phyloP scores from a whole-genome alignment of 139 green algal genomes.

The Limnomonas spitsbergensis region DNA sequence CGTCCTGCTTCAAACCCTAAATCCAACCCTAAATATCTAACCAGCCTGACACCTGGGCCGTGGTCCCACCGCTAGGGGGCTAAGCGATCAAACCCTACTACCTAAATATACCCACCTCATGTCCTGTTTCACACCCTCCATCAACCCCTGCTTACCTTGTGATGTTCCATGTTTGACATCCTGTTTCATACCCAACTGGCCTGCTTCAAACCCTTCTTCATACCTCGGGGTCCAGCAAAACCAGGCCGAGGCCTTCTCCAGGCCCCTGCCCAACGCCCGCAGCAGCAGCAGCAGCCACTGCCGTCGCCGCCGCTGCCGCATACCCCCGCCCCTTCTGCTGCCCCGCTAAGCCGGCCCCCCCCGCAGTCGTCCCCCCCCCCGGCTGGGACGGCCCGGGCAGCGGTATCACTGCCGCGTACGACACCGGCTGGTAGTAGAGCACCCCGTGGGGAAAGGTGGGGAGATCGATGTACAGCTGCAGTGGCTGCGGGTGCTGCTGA shows the following conservation, averaged over 20 bases:
- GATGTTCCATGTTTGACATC: too few species aligned
- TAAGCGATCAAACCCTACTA: too few species aligned
- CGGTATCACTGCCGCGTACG: slow-evolving; percentile 10
- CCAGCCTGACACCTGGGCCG: too few species aligned
- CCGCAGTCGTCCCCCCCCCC: neutral
- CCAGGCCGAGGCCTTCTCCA: slow-evolving; percentile 18
- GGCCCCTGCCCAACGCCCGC: neutral
- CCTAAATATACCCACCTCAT: too few species aligned
- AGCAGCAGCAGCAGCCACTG: slow-evolving; percentile 3
- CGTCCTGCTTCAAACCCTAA: too few species aligned
- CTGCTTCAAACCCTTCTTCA: neutral
- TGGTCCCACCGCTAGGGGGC: too few species aligned
- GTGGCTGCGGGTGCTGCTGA: neutral
- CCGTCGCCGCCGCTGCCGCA: neutral
- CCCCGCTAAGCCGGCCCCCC: neutral
- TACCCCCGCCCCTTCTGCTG: neutral
- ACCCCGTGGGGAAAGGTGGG: slow-evolving; percentile 80
- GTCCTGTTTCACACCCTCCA: too few species aligned
- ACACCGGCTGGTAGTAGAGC: slow-evolving; percentile 69
- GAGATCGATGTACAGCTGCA: slow-evolving; percentile 72
- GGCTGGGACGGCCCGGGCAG: neutral
- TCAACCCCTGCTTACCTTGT: too few species aligned
- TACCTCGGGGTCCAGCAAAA: slow-evolving; percentile 70
- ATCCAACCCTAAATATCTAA: too few species aligned
- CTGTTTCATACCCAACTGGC: too few species aligned